phyloP scores from a whole-genome alignment of 345 rosid species.

The Hibiscus mutabilis region DNA sequence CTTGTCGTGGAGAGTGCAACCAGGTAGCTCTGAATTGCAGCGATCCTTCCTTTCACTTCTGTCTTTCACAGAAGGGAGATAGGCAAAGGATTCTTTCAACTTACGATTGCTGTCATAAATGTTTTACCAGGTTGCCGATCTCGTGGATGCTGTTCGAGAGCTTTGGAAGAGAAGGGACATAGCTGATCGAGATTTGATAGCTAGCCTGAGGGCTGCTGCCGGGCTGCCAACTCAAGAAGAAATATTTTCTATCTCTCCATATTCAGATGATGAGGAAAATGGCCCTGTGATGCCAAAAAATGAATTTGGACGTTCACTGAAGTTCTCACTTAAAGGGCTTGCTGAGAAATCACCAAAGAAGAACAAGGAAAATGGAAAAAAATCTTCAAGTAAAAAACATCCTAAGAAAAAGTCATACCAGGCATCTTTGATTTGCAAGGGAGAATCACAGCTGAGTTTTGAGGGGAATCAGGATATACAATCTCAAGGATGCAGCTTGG shows the following conservation, averaged over 20 bases:
- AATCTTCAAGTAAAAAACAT: slow-evolving; percentile 44
- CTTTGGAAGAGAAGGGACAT: slow-evolving; percentile 88
- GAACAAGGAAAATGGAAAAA: slow-evolving; percentile 68
- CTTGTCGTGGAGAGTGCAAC: slow-evolving; percentile 95
- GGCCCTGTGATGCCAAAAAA: slow-evolving; percentile 39
- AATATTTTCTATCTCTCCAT: slow-evolving; percentile 70
- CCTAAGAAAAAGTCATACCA: slow-evolving; percentile 44
- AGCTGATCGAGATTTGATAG: slow-evolving; percentile 72
- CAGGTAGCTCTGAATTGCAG: slow-evolving; percentile 41
- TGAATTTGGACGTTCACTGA: slow-evolving; percentile 62
- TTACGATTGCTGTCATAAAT: background rate
- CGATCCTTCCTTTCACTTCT: background rate
- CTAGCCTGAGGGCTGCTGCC: slow-evolving; percentile 81
- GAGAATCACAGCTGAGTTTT: slow-evolving; percentile 33
- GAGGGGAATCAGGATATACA: slow-evolving; percentile 32
- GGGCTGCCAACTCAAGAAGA: slow-evolving; percentile 93
- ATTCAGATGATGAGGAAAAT: slow-evolving; percentile 89
- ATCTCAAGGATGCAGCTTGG: slow-evolving; percentile 32
- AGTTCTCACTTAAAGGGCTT: slow-evolving; percentile 77
- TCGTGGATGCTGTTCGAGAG: slow-evolving; percentile 94
- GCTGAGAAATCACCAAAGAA: slow-evolving; percentile 81
- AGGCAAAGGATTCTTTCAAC: slow-evolving; percentile 2
- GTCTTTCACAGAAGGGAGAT: background rate
- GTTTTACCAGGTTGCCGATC: slow-evolving; percentile 91
- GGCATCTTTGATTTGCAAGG: slow-evolving; percentile 25